Evolutionary conservation across 352 stramenopile genomes (phyloP).

Genomic region (Phytophthora sp.): DNA sequence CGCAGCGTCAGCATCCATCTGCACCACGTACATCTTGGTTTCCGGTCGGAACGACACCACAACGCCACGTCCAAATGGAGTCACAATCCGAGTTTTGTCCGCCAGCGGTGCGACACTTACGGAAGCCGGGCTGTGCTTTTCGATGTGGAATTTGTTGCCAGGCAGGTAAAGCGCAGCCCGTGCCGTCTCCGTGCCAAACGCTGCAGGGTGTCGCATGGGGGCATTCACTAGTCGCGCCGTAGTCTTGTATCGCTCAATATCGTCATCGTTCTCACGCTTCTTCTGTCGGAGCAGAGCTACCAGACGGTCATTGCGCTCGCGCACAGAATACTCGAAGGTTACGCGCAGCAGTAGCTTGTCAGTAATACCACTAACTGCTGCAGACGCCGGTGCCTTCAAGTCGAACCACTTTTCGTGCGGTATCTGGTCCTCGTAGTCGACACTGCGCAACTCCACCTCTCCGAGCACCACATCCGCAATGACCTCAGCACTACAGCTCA

Average conservation of each 20-base stretch:
- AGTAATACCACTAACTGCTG: conserved; percentile 21
- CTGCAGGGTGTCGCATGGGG: conserved; percentile 61
- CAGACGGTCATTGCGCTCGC: conserved; percentile 47
- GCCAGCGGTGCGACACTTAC: conserved; percentile 67
- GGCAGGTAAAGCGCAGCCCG: conserved; percentile 75
- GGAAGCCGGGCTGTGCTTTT: conserved; percentile 69
- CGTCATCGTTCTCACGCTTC: conserved; percentile 74
- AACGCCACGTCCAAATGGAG: conserved; percentile 74
- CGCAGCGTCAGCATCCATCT: conserved; percentile 64
- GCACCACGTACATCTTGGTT: conserved; percentile 85
- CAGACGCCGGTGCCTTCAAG: conserved; percentile 48
- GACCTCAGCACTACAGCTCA: conserved; percentile 61
- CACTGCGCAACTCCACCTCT: conserved; percentile 63
- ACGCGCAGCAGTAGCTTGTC: conserved; percentile 64
- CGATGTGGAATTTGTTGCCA: conserved; percentile 68
- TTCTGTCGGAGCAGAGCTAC: conserved; percentile 50
- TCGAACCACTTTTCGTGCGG: conserved; percentile 62
- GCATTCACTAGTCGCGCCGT: conserved; percentile 62
- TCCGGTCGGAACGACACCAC: conserved; percentile 73
- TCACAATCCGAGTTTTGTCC: conserved; percentile 79
- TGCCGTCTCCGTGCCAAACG: conserved; percentile 61
- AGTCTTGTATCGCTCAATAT: conserved; percentile 65
- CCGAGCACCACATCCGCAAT: conserved; percentile 76
- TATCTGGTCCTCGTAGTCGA: conserved; percentile 62
- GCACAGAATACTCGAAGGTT: conserved; percentile 63